Evolutionary conservation across 2,329 filamentous ascomycete genomes (phyloP).

Genomic region (Fusarium drepaniforme): DNA sequence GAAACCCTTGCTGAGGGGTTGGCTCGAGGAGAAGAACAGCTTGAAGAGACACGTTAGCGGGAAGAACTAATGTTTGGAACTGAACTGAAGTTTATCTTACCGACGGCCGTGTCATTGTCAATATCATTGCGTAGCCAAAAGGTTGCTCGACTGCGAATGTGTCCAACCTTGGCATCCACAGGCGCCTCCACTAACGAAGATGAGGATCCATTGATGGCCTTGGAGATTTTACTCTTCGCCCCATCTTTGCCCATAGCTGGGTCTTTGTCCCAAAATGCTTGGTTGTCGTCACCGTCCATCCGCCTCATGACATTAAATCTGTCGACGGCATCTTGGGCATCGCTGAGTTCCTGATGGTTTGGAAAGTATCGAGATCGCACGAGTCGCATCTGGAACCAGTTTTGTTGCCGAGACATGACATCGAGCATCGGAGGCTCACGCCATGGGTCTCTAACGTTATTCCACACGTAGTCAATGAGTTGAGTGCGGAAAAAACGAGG

Average conservation of each 20-base stretch:
- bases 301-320: not conserved
- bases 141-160: constrained; percentile 1
- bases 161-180: constrained; percentile 1
- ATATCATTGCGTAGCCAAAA: not conserved
- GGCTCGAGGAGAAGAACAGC: constrained; percentile 3
- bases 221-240: not conserved
- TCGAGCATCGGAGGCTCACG: not conserved
- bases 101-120: not conserved
- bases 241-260: not conserved
- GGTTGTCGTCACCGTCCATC: not conserved
- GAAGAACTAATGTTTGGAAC: not conserved
- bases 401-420: not conserved
- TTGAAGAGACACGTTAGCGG: not conserved
- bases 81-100: not conserved
- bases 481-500: not conserved
- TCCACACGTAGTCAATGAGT: not conserved
- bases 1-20: not conserved
- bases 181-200: not conserved
- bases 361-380: not conserved
- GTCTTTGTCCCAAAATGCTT: not conserved
- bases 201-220: not conserved
- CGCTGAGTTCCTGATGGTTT: not conserved
- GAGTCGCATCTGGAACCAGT: constrained; percentile 2
- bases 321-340: not conserved
- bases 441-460: constrained; percentile 2